Evolutionary conservation across 2,329 filamentous ascomycete species (phyloP).

Genomic region (Celoporthe dispersa): DNA sequence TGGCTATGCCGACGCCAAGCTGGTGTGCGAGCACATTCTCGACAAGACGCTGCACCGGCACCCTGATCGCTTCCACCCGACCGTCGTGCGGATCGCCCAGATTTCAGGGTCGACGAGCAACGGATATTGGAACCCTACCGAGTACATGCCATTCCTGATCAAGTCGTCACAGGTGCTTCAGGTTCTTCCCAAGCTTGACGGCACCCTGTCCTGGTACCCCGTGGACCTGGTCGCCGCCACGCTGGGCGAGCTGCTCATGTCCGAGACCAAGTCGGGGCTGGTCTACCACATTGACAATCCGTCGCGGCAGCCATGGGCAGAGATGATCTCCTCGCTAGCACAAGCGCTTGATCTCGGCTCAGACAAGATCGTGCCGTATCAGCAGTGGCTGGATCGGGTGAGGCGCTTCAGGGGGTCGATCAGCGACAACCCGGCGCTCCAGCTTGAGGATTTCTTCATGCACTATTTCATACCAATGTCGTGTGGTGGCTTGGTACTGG

Average conservation of each 20-base stretch:
- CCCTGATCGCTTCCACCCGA: constrained; percentile 46
- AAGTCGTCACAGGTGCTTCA: constrained; percentile 53
- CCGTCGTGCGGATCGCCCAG: constrained; percentile 53
- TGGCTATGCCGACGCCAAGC: constrained; percentile 60
- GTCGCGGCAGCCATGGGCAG: constrained; percentile 16
- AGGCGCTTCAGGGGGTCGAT: too few species aligned
- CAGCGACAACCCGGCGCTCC: too few species aligned
- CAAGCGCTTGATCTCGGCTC: constrained; percentile 30
- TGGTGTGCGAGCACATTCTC: constrained; percentile 54
- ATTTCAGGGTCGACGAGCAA: constrained; percentile 54
- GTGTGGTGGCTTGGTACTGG: too few species aligned
- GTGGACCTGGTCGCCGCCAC: constrained; percentile 44
- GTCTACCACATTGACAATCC: constrained; percentile 29
- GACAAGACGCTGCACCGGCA: constrained; percentile 50
- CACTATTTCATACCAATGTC: too few species aligned
- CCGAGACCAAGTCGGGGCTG: constrained; percentile 9
- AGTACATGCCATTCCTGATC: constrained; percentile 55
- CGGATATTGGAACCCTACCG: constrained; percentile 59
- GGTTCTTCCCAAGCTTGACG: constrained; percentile 46
- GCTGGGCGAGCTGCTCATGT: constrained; percentile 35
- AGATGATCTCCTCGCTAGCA: constrained; percentile 21
- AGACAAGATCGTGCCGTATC: neutral
- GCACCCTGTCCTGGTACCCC: constrained; percentile 49
- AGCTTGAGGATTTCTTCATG: too few species aligned
- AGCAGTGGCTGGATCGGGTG: neutral